Percentiles rank a stretch among this genome's conserved stretches.
phyloP scores from a whole-genome alignment of 345 rosid genomes.

The Acer negundo region DNA sequence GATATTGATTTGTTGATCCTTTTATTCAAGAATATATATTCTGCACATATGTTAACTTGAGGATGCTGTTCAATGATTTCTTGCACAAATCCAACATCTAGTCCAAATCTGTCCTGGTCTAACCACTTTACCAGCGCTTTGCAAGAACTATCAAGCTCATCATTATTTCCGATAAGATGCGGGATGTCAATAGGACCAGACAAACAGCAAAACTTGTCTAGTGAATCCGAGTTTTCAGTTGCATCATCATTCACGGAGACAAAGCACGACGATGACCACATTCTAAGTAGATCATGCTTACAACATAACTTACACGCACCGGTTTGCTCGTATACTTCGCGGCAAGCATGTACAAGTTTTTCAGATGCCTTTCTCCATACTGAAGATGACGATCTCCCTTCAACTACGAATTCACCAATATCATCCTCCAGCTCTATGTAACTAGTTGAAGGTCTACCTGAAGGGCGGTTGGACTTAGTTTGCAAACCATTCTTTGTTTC shows the following conservation, averaged over 20 bases:
- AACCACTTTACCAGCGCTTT: conserved; percentile 34
- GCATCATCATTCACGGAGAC: conserved; percentile 15
- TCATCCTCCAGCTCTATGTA: conserved; percentile 21
- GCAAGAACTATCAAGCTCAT: conserved; percentile 29
- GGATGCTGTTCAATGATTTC: conserved; percentile 42
- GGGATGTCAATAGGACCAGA: conserved; percentile 18
- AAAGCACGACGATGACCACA: conserved; percentile 24
- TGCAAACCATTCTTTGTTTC: conserved; percentile 4
- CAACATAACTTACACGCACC: conserved; percentile 34
- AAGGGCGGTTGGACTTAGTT: not conserved
- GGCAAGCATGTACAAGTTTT: conserved; percentile 30
- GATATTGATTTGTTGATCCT: conserved; percentile 22
- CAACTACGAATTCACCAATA: conserved; percentile 40
- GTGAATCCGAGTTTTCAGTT: conserved; percentile 18
- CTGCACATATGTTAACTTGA: conserved; percentile 25
- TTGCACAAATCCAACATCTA: conserved; percentile 40
- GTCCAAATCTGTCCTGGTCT: conserved; percentile 43
- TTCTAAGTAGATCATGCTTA: conserved; percentile 28
- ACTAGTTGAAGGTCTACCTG: conserved; percentile 1
- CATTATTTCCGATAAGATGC: conserved; percentile 14
- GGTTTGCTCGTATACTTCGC: conserved; percentile 19
- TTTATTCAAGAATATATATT: conserved; percentile 26
- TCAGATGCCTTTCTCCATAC: conserved; percentile 41
- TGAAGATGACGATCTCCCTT: conserved; percentile 35
- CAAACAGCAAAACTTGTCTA: conserved; percentile 34